A percentile compares a stretch with the other conserved stretches of the same genome.
These are phyloP conservation scores for Rubus parviflorus DNA, from an alignment of 306 rosid species.

Conservation along the genomic window DNA sequence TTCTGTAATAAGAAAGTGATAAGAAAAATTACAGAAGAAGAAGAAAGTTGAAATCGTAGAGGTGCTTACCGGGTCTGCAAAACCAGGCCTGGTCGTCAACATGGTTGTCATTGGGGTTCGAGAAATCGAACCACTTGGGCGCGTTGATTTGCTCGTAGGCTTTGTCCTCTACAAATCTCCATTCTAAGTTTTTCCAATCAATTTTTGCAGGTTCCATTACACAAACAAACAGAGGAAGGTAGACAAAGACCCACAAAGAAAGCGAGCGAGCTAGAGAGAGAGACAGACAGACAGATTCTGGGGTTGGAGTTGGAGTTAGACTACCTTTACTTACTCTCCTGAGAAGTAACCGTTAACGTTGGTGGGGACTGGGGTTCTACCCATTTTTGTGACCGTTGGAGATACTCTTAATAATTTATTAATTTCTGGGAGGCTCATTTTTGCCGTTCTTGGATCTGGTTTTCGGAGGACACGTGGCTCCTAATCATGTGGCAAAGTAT, in stretches of 20 bases:
- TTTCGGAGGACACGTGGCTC: no score
- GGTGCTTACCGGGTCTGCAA: constrained; percentile 65
- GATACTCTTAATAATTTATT: no score
- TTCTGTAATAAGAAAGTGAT: constrained; percentile 42
- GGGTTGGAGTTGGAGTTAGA: no score
- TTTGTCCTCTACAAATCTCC: constrained; percentile 73
- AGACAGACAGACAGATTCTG: neutral
- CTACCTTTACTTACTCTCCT: no score
- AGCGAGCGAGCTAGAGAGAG: neutral
- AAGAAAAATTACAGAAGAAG: neutral
- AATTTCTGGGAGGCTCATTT: no score
- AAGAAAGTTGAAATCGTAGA: neutral
- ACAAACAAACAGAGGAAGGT: neutral
- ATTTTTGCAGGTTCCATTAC: constrained; percentile 93
- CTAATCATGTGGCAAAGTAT: no score
- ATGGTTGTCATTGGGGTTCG: constrained; percentile 36
- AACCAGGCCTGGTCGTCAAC: constrained; percentile 81
- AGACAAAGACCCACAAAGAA: constrained; percentile 4
- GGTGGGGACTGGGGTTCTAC: no score
- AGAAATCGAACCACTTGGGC: constrained; percentile 92
- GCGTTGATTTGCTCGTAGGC: constrained; percentile 82
- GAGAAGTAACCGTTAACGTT: no score
- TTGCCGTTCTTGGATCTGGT: no score
- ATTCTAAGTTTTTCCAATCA: constrained; percentile 87
- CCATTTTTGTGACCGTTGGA: no score